Percentiles rank a stretch among this genome's conserved stretches.
These are phyloP conservation scores for Millerozyma miso DNA, from an alignment of 805 yeast genomes.

Conservation along the genomic window DNA sequence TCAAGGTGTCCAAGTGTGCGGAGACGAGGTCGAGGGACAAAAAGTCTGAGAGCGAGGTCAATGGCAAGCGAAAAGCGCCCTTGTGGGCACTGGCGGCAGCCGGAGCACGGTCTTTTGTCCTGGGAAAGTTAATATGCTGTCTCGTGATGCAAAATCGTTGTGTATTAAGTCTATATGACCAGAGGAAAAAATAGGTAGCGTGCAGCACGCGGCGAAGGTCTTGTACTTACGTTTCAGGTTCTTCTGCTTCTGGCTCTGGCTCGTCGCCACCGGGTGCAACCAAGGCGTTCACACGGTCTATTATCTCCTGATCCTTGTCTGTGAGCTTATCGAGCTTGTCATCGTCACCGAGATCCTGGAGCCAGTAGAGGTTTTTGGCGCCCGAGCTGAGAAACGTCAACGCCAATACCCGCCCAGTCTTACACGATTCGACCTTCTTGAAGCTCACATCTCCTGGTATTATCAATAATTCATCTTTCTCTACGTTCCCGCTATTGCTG, in stretches of 20 bases:
- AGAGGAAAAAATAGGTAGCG: neutral
- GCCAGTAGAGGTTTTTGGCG: constrained; percentile 62
- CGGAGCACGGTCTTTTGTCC: neutral
- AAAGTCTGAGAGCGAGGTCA: constrained; percentile 29
- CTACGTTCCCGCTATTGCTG: constrained; percentile 36
- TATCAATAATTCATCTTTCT: constrained; percentile 61
- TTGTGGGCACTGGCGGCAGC: neutral
- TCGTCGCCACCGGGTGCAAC: constrained; percentile 34
- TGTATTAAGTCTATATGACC: neutral
- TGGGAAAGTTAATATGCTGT: constrained; percentile 3
- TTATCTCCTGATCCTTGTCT: constrained; percentile 50
- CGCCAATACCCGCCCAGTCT: constrained; percentile 72
- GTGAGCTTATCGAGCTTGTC: constrained; percentile 56
- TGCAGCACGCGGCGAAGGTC: neutral
- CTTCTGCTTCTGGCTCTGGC: constrained; percentile 19
- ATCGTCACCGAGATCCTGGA: constrained; percentile 70
- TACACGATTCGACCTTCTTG: constrained; percentile 64
- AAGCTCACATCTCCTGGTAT: constrained; percentile 86
- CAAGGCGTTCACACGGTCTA: constrained; percentile 45
- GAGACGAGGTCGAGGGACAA: constrained; percentile 28
- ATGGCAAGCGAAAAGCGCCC: constrained; percentile 17
- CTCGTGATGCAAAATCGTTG: neutral
- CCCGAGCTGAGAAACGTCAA: constrained; percentile 62
- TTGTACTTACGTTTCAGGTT: constrained; percentile 13
- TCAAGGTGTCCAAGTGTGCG: constrained; percentile 25